Evolutionary conservation across 176 grass and related monocot species (phyloP).

Genomic region (Rhipidocladum racemiflorum): DNA sequence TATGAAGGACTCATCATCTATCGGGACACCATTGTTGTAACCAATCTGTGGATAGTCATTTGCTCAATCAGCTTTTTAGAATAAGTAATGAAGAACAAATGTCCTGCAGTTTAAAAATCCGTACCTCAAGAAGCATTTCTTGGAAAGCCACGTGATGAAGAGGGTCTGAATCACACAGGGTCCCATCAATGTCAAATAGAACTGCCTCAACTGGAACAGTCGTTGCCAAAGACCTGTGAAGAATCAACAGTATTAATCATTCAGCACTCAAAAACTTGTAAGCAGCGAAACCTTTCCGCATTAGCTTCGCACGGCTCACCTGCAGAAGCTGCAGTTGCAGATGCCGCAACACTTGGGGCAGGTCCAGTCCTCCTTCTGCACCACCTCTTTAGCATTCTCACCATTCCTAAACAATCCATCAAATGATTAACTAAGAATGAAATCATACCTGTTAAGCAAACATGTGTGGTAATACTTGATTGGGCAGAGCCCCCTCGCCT

Average conservation of each 20-base stretch:
- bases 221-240: constrained; percentile 45
- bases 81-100: not conserved
- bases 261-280: not conserved
- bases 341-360: constrained; percentile 91
- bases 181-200: constrained; percentile 84
- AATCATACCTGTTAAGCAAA: constrained; percentile 51
- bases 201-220: constrained; percentile 78
- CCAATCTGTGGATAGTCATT: constrained; percentile 66
- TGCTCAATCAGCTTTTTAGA: not conserved
- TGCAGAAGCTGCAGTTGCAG: constrained; percentile 97
- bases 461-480: constrained; percentile 82
- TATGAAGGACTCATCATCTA: constrained; percentile 83
- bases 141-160: constrained; percentile 80
- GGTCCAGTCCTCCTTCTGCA: constrained; percentile 42
- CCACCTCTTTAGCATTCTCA: constrained; percentile 60
- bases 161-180: constrained; percentile 89
- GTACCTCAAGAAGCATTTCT: constrained; percentile 74
- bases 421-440: not conserved
- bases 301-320: constrained; percentile 40
- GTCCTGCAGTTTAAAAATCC: not conserved
- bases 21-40: constrained; percentile 82
- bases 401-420: constrained; percentile 54
- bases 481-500: constrained; percentile 50
- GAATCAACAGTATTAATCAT: not conserved
- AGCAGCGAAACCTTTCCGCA: not conserved